Conservation (phyloP, 129 eudicot species). For the Flaveria sonorensis region DNA sequence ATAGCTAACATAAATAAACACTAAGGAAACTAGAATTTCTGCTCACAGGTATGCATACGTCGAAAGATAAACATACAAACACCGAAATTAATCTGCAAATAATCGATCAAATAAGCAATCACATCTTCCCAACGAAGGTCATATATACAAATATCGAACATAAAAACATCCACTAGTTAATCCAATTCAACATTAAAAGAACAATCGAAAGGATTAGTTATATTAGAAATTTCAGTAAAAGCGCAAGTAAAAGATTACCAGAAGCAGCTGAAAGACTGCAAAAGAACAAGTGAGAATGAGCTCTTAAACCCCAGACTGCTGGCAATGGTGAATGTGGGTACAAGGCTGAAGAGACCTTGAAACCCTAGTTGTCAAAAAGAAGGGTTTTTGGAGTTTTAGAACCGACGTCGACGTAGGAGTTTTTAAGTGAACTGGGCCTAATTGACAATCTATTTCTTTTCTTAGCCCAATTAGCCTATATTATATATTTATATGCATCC, state of each 20-base stretch:
- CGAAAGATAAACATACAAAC: neutral
- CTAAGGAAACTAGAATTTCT: neutral
- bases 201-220: neutral
- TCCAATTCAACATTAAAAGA: neutral
- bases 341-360: conserved; percentile 10
- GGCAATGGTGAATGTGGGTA: conserved; percentile 9
- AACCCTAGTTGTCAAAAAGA: neutral
- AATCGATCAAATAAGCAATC: neutral
- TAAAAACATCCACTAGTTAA: neutral
- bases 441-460: neutral
- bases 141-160: neutral
- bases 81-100: neutral
- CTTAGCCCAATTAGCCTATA: no score
- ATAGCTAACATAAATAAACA: no score
- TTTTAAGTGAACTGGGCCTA: neutral
- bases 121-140: neutral
- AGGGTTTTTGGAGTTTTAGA: conserved; percentile 1
- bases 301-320: neutral
- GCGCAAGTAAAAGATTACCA: neutral
- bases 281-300: neutral
- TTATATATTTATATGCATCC: no score
- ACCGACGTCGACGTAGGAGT: neutral
- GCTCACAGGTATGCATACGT: neutral
- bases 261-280: neutral
- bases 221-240: neutral